Percentiles rank a stretch among this genome's conserved stretches.
phyloP scores from a whole-genome alignment of 2,329 filamentous ascomycete species.

The Fusarium zealandicum region DNA sequence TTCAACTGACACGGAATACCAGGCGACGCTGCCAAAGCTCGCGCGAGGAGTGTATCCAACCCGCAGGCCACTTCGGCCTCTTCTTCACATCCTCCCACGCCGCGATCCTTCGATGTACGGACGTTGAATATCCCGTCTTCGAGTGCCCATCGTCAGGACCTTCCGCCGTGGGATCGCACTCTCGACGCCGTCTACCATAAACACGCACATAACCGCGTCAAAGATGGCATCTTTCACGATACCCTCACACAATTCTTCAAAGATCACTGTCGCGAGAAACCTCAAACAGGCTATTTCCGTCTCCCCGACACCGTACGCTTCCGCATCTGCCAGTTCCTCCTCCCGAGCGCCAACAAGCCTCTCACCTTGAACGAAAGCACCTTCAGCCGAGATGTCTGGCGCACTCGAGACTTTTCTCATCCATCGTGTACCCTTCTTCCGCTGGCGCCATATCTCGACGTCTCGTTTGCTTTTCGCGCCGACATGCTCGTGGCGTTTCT shows the following conservation, averaged over 20 bases:
- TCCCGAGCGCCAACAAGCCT: slow-evolving; percentile 35
- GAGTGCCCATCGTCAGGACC: slow-evolving; percentile 13
- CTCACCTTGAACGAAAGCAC: slow-evolving; percentile 41
- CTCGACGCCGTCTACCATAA: slow-evolving; percentile 48
- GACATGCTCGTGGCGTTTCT: slow-evolving; percentile 50
- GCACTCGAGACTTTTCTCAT: slow-evolving; percentile 43
- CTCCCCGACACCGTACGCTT: slow-evolving; percentile 41
- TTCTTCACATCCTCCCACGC: slow-evolving; percentile 7
- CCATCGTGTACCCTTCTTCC: slow-evolving; percentile 38
- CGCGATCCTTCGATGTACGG: not conserved
- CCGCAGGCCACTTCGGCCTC: not conserved
- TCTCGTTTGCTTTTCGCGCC: slow-evolving; percentile 47
- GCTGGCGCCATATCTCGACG: slow-evolving; percentile 39
- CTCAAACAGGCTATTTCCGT: slow-evolving; percentile 25
- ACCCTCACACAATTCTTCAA: slow-evolving; percentile 37
- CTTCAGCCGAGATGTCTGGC: slow-evolving; percentile 47
- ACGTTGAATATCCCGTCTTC: not conserved
- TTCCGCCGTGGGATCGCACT: slow-evolving; percentile 48
- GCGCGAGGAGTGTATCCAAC: slow-evolving; percentile 26
- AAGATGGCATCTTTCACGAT: slow-evolving; percentile 20
- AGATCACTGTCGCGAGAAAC: slow-evolving; percentile 19
- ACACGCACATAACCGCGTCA: slow-evolving; percentile 12
- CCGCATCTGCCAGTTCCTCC: slow-evolving; percentile 40
- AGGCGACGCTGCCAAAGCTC: slow-evolving; percentile 10
- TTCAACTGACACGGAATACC: slow-evolving; percentile 1